These are phyloP conservation scores for Staphylotrichum tortipilum DNA, from an alignment of 495 filamentous ascomycete species.

Conservation along the genomic window DNA sequence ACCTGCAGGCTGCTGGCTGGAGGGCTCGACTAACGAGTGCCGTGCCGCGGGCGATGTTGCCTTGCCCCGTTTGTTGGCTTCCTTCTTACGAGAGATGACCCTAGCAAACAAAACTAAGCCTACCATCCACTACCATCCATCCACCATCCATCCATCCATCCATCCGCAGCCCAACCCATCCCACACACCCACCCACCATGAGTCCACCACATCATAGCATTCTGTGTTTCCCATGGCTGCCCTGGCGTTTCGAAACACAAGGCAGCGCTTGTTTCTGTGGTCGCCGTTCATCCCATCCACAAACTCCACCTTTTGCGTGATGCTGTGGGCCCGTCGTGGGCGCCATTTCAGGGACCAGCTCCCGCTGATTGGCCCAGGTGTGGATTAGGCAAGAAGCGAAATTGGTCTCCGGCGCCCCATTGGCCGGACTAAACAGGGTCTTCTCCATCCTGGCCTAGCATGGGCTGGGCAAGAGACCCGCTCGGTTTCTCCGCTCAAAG, in stretches of 20 bases:
- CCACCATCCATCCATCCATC: not conserved
- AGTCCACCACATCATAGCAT: no score
- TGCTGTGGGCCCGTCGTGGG: not conserved
- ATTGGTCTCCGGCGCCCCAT: constrained; percentile 17
- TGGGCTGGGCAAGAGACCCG: no score
- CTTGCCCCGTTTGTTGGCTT: no score
- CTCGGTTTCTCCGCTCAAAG: no score
- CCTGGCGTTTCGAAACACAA: constrained; percentile 3
- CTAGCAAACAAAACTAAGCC: no score
- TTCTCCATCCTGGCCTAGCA: no score
- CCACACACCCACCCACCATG: no score
- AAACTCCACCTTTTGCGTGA: no score
- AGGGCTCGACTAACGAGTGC: not conserved
- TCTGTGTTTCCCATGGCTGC: not conserved
- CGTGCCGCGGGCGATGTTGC: constrained; percentile 6
- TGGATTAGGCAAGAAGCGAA: constrained; percentile 16
- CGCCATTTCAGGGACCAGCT: constrained; percentile 15
- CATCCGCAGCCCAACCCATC: not conserved
- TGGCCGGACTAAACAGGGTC: no score
- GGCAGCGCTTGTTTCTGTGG: not conserved
- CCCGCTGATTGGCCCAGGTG: constrained; percentile 14
- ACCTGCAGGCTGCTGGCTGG: not conserved
- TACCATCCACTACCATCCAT: no score
- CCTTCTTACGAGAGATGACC: no score
- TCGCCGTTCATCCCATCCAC: no score